A percentile compares a stretch with the other conserved stretches of the same genome.
Conservation (phyloP, 139 green algal genomes). For the Picochlorum sp. region DNA sequence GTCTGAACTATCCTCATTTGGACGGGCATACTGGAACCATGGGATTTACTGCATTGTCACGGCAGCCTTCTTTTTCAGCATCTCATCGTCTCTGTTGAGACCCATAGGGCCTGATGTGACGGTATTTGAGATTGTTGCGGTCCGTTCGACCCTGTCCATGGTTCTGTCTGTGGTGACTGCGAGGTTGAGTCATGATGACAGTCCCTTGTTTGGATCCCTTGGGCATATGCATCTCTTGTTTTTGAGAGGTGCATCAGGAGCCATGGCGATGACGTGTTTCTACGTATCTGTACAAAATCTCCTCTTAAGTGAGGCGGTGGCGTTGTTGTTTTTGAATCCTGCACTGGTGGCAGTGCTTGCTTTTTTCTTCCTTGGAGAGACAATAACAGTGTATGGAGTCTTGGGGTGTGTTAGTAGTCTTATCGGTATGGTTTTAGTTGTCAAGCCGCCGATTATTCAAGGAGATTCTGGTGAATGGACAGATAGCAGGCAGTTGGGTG, state of each 20-base stretch:
- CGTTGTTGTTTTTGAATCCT: slow-evolving; percentile 11
- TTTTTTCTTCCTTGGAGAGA: slow-evolving; percentile 5
- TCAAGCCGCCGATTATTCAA: slow-evolving; percentile 21
- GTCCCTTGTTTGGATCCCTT: background rate
- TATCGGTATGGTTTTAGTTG: slow-evolving; percentile 22
- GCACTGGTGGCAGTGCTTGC: slow-evolving; percentile 4
- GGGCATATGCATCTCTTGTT: slow-evolving; percentile 1
- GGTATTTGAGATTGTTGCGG: slow-evolving; percentile 9
- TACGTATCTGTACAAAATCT: background rate
- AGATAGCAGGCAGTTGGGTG: background rate
- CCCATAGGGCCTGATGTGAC: background rate
- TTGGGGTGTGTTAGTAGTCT: slow-evolving; percentile 14
- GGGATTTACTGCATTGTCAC: slow-evolving; percentile 4
- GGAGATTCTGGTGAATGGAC: slow-evolving; percentile 1
- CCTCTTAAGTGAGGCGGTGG: background rate
- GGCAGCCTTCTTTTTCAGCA: slow-evolving; percentile 1
- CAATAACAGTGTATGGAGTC: background rate
- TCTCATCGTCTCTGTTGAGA: slow-evolving; percentile 2
- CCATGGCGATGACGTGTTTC: slow-evolving; percentile 6
- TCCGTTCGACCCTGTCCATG: background rate
- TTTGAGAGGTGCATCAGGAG: slow-evolving; percentile 2
- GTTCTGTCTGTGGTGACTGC: slow-evolving; percentile 1
- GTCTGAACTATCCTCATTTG: no score
- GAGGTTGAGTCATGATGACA: background rate
- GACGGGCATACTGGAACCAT: background rate